Evolutionary conservation across 1,284 basidiomycete species (phyloP), one percentile per base, ranked within the genome.

Genomic region (Sparassis latifolia): DNA sequence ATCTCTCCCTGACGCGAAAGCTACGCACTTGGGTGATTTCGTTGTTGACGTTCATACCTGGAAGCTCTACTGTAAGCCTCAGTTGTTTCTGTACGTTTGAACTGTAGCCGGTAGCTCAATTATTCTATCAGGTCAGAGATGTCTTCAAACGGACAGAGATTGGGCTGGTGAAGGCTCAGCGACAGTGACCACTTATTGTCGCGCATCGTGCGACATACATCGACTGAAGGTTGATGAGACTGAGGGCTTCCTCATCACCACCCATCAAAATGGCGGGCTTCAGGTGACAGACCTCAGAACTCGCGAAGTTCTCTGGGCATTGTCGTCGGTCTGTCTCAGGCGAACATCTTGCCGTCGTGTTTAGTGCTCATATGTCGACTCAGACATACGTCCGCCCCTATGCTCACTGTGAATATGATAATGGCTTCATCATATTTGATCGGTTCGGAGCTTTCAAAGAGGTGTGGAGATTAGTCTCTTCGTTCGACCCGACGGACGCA

Each of bases 351-450:
- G 33, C n/a, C n/a, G 5, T 28, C n/a, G 12, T 47, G 47, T 31
- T 40, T 33, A 39, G 2, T 20, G 10, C 6, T 75, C 54, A 45
- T 64, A 55, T n/a, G 49, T 27, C 33, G 9, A 44, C 50, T 42
- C 45, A 86, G 81, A 61, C 55, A 9, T 75, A 83, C 60, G 76
- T 80, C 20, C 73, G 74, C n/a, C 57, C 59, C 4, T 78, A 72
- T 49, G 85, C 86, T 0, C 88, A 90, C 60, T 77, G 80, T 58
- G 88, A 90, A 63, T 90, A 88, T 57, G 78, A 72, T n/a, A 68
- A 76, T 35, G 87, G 87, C 5, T 88, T 77, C 60, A 67, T 89
- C 44, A 67, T 89, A 45, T 86, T 88, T 60, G 84, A 88, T 57
- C 77, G 84, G 27, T 47, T 65, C 10, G 73, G 72, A 33, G 72